Base-by-base conservation (phyloP, 495 filamentous ascomycete genomes). In the Coniosporium apollinis region DNA sequence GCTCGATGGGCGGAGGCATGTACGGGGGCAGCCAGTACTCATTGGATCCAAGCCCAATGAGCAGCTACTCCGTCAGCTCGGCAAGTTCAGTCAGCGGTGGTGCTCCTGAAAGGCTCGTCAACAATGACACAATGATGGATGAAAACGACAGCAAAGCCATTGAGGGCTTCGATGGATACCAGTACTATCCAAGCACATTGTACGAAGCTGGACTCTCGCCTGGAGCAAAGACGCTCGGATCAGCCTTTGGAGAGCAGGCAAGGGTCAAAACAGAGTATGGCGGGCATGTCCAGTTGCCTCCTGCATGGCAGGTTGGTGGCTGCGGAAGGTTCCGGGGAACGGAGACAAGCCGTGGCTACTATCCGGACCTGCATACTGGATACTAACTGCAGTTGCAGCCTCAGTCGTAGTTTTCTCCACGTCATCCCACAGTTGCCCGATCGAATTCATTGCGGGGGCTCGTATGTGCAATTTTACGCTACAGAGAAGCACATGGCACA, bases 71-170 rank as follows among this genome's bases (percentile, higher is more conserved):
- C 1, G 44, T 49, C 33, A 52, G 47, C 37, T 56, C 52, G 11
- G 40, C 47, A 13, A 51, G 48, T 34, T 54, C 54, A n/a, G 25
- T 53, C n/a, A 51, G 43, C 30, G 54, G 52, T 19, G 52, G 50
- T 3, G 41, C 50, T 5, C 48, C 43, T 2, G 51, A 50, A 22
- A 41, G 44, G 25, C 42, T 50, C 5, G 40, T 49, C 10, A 42
- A 38, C 10, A 33, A 44, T 18, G 52, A 56, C 15, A 40, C 45
- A 13, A 41, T 50, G 37, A 54, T 55, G 36, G 39, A 49, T 25
- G 51, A 52, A 17, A 43, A 46, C 16, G 48, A 51, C 19, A 42
- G 33, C n/a, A 46, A 46, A 21, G 35, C 36, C 24, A 51, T 53
- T 28, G 46, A 51, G 15, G 26, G 32, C 0, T 40, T 40, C 36